Evolutionary conservation across 225 moss, liverwort and hornwort species (phyloP), one percentile per base, ranked within the genome.

Genomic region (Takakia lepidozioides): DNA sequence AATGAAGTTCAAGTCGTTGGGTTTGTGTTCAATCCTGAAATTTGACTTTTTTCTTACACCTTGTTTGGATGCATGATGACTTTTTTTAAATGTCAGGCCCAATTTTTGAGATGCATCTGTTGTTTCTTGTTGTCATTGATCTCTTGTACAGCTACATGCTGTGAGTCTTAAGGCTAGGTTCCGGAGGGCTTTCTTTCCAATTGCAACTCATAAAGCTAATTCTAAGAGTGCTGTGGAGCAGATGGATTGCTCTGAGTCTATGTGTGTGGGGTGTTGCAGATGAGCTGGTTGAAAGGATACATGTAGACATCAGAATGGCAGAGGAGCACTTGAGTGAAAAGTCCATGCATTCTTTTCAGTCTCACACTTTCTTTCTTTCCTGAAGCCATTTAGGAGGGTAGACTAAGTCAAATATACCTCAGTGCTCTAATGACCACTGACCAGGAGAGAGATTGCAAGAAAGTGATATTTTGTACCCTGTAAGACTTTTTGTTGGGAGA

Each of bases 1-100:
- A 74, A 70, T 72, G 80, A 74, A 66, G 59, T 87, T 87, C 46
- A 55, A 40, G 18, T 85, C 87, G 34, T 47, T 81, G 16, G 76
- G 84, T 87, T 42, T 10, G 84, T 62, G 29, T 16, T 21, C 28
- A 14, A 21, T 13, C n/a, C n/a, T n/a, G n/a, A n/a, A n/a, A n/a
- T n/a, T n/a, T n/a, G n/a, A n/a, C n/a, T n/a, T n/a, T n/a, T n/a
- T n/a, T n/a, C n/a, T n/a, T n/a, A n/a, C n/a, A n/a, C n/a, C n/a
- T n/a, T n/a, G n/a, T n/a, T n/a, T n/a, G n/a, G n/a, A n/a, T 25
- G 21, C 37, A 32, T 51, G 13, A 32, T 8, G 18, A 30, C 19
- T 10, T 6, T 49, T 29, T 5, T 30, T 11, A n/a, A n/a, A n/a
- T n/a, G n/a, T n/a, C n/a, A n/a, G n/a, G n/a, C n/a, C n/a, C 21